Evolutionary conservation across 2,329 filamentous ascomycete species (phyloP).

Genomic region (Botryotinia narcissicola): DNA sequence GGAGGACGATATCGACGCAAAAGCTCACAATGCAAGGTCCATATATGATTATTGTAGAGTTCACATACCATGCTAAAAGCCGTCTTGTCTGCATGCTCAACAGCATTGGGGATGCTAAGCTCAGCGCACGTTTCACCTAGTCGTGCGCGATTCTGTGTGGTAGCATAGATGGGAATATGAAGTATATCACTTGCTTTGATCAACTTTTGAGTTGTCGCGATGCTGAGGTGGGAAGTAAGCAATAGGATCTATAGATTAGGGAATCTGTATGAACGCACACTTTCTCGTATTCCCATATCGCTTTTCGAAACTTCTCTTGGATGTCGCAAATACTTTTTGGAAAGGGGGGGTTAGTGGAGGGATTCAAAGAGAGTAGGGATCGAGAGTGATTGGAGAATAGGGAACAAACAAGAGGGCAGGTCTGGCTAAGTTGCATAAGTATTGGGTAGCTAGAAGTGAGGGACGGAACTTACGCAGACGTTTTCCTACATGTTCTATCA

Average conservation of each 20-base stretch:
- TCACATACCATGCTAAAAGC: slow-evolving; percentile 71
- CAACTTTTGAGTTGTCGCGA: slow-evolving; percentile 67
- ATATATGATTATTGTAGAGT: neutral
- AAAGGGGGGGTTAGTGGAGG: slow-evolving; percentile 8
- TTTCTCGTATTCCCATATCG: slow-evolving; percentile 82
- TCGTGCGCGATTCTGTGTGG: slow-evolving; percentile 77
- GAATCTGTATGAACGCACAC: slow-evolving; percentile 51
- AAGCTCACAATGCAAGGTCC: neutral
- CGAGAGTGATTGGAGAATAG: neutral
- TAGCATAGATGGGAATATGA: slow-evolving; percentile 76
- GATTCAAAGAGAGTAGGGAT: neutral
- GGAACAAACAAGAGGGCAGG: slow-evolving; percentile 11
- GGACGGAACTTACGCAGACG: slow-evolving; percentile 3
- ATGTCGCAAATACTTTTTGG: slow-evolving; percentile 78
- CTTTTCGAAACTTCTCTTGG: slow-evolving; percentile 85
- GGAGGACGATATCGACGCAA: neutral
- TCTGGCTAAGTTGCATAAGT: slow-evolving; percentile 2
- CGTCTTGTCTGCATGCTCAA: slow-evolving; percentile 75
- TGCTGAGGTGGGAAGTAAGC: slow-evolving; percentile 44
- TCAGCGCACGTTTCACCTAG: slow-evolving; percentile 79
- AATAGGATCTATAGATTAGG: neutral
- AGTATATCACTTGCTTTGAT: slow-evolving; percentile 63
- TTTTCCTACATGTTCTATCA: slow-evolving; percentile 13
- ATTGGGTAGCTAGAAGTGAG: too few relatives aligned
- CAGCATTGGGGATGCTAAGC: slow-evolving; percentile 54